Evolutionary conservation across 2,329 filamentous ascomycete species (phyloP).

Genomic region (Cercospora sojina): DNA sequence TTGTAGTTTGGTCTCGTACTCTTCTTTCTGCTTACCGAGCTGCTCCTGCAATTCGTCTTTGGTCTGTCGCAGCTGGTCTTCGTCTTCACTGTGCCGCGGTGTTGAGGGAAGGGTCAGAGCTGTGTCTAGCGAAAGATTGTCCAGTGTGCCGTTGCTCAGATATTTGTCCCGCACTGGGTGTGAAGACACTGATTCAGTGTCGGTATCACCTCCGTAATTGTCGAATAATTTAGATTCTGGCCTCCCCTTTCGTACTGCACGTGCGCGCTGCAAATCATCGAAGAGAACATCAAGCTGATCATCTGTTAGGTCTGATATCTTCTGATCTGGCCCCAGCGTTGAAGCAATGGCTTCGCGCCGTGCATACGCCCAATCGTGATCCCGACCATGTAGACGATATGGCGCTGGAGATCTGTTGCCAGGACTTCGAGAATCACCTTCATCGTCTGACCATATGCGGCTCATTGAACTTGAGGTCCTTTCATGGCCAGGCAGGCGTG

Average conservation of each 20-base stretch:
- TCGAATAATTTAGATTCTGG: constrained; percentile 57
- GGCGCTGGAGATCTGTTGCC: constrained; percentile 78
- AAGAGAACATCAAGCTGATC: constrained; percentile 92
- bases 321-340: constrained; percentile 85
- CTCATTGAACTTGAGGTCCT: constrained; percentile 65
- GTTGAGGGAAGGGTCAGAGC: constrained; percentile 92
- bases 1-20: constrained; percentile 75
- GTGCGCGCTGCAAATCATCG: constrained; percentile 85
- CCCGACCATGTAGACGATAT: constrained; percentile 58
- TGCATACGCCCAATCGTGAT: constrained; percentile 94
- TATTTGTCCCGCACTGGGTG: constrained; percentile 82
- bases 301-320: constrained; percentile 83
- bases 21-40: constrained; percentile 79
- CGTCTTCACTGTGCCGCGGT: constrained; percentile 77
- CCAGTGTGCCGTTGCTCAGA: constrained; percentile 82
- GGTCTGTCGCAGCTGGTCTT: constrained; percentile 70
- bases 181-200: constrained; percentile 83
- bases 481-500: constrained; percentile 66
- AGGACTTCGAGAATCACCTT: constrained; percentile 68
- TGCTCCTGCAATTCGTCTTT: constrained; percentile 81
- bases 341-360: constrained; percentile 89
- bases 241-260: constrained; percentile 75
- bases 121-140: constrained; percentile 95
- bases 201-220: constrained; percentile 57
- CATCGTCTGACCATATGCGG: constrained; percentile 73